Evolutionary conservation across 257 asterid genomes (phyloP), one percentile per base, ranked within the genome.

Genomic region (Salvia miltiorrhiza): DNA sequence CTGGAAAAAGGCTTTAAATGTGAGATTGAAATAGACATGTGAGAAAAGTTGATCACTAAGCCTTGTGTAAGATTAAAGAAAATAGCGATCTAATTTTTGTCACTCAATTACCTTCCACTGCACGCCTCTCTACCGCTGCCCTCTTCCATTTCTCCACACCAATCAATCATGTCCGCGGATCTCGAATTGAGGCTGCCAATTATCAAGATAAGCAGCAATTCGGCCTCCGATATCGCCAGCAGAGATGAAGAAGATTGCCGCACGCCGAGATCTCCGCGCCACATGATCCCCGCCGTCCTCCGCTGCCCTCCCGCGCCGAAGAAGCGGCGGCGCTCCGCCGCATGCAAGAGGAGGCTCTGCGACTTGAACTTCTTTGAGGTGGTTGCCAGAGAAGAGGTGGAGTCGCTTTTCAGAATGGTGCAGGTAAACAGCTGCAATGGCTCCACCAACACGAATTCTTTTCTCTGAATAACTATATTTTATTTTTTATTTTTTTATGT

Each of bases 271-370:
- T 85, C 86, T 5, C 77, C 87, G 4, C 44, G 47, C 12, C 50
- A 78, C 65, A 78, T 75, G 81, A 85, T 87, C 69, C 88, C 95
- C 0, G 24, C 76, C 55, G 23, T 70, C 2, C 59, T 64, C 21
- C 66, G 54, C 66, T 85, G 95, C 52, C 95, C 91, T 40, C 89
- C 95, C 23, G 86, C 95, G 62, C 95, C 95, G 16, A 85, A 43
- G 73, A 87, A 85, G 80, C 77, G 72, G 48, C 74, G 79, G 75
- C 40, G 66, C 69, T 40, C 68, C 40, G 70, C 78, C 21, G 75
- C 83, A 2, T 81, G 89, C 75, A 83, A 74, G 80, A 79, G 86
- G 68, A 87, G 80, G 62, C 69, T 80, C 5, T 33, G 53, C 9
- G 85, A 82, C 1, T 19, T 75, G 63, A 76, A 63, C 26, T 84